Conservation (phyloP, 169 alveolate species). For the Plasmodium vivax region DNA sequence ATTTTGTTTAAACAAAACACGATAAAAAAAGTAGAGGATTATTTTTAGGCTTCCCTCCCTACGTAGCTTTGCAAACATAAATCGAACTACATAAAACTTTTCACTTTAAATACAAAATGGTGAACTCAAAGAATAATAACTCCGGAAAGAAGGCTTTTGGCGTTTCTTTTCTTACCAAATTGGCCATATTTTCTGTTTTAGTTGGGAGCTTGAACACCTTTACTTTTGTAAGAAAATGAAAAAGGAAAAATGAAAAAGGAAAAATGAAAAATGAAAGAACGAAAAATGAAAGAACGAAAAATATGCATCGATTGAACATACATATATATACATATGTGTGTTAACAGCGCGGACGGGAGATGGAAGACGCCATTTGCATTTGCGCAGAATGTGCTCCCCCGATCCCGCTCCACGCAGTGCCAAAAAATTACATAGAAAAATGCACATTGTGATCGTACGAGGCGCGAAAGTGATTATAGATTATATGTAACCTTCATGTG, state of each 20-base stretch:
- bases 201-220: not conserved
- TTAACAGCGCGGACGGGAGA: not conserved
- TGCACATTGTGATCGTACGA: not conserved
- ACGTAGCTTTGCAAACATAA: not conserved
- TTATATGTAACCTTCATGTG: not conserved
- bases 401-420: not conserved
- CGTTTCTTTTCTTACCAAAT: not conserved
- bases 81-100: not conserved
- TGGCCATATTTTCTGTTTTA: conserved; percentile 2
- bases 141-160: not conserved
- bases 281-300: not conserved
- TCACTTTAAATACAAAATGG: not conserved
- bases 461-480: not conserved
- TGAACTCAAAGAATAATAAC: not conserved
- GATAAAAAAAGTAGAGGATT: not conserved
- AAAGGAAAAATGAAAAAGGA: not conserved
- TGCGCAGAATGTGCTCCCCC: not conserved
- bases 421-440: not conserved
- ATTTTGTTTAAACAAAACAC: not conserved
- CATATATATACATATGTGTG: not conserved
- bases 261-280: too few relatives aligned
- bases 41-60: not conserved
- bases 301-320: not conserved
- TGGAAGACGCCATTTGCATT: not conserved
- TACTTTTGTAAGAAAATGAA: not conserved